Percentiles rank a stretch among this genome's conserved stretches.
phyloP scores from a whole-genome alignment of 2,329 filamentous ascomycete species.

The Chaetomiaceae sp. region DNA sequence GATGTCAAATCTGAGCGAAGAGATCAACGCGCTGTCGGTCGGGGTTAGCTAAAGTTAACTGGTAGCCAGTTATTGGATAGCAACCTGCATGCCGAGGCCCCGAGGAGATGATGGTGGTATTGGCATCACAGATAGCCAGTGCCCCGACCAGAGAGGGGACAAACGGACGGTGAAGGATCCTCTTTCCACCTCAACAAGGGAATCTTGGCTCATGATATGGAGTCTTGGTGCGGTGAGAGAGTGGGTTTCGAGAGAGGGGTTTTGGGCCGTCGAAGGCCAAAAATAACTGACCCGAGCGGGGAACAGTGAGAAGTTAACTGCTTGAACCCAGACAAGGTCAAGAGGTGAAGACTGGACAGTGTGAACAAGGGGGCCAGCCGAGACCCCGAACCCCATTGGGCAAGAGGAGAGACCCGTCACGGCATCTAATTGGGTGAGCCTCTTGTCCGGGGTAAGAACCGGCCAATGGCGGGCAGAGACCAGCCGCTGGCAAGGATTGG shows the following conservation, averaged over 20 bases:
- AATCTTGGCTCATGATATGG: conserved; percentile 2
- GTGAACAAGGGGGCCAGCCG: background rate
- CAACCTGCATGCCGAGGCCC: background rate
- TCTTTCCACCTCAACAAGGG: background rate
- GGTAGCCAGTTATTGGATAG: too few species aligned
- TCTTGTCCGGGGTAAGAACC: background rate
- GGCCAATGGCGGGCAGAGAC: conserved; percentile 8
- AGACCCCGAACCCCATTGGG: background rate
- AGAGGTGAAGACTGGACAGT: background rate
- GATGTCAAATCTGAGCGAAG: background rate
- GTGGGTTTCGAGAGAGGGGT: background rate
- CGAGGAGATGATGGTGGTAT: background rate
- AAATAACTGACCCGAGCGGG: background rate
- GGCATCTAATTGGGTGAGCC: background rate
- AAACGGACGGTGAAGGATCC: too few species aligned
- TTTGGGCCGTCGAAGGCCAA: background rate
- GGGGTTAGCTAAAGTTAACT: too few species aligned
- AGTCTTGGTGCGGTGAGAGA: background rate
- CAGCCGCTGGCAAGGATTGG: conserved; percentile 7
- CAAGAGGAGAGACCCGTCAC: background rate
- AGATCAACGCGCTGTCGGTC: background rate
- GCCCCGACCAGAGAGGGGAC: background rate
- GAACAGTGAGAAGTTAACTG: too few species aligned
- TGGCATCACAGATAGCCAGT: conserved; percentile 4
- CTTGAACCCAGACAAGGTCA: too few species aligned